Percentiles rank a stretch among this genome's conserved stretches.
Conservation (phyloP, 768 basidiomycete genomes). For the Tubosaeta brunneosetosa region DNA sequence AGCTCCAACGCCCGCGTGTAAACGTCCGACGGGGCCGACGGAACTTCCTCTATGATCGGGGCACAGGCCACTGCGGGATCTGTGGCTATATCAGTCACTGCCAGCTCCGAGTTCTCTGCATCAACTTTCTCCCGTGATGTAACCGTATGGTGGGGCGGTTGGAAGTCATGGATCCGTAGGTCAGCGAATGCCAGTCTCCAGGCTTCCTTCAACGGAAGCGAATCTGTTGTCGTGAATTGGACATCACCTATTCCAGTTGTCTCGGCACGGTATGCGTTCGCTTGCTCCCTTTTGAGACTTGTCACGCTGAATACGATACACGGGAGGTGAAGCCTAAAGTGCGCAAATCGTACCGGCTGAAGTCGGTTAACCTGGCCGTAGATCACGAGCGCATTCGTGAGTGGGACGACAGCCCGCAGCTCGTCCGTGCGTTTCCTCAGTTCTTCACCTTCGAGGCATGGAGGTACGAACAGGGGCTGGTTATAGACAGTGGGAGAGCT, state of each 20-base stretch:
- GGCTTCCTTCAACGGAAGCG: not conserved
- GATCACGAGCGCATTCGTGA: not conserved
- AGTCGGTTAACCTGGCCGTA: not conserved
- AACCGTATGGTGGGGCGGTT: not conserved
- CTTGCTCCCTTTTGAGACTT: not conserved
- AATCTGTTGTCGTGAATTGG: not conserved
- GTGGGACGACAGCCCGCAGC: not conserved
- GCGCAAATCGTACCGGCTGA: not conserved
- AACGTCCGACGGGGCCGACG: not conserved
- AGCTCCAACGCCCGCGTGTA: not conserved
- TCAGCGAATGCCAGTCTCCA: not conserved
- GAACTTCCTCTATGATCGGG: not conserved
- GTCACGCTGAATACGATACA: conserved; percentile 1
- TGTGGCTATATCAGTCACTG: not conserved
- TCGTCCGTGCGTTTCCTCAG: not conserved
- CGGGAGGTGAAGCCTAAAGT: not conserved
- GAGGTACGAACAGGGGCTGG: not conserved
- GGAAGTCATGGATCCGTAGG: not conserved
- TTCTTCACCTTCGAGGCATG: not conserved
- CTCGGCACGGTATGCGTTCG: not conserved
- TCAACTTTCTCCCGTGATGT: not conserved
- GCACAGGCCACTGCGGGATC: not conserved
- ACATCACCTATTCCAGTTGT: not conserved
- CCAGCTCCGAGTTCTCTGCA: not conserved
- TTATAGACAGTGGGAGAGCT: not conserved